These are phyloP conservation scores for Maudiozyma humilis DNA, from an alignment of 1,139 yeast genomes.

Conservation along the genomic window DNA sequence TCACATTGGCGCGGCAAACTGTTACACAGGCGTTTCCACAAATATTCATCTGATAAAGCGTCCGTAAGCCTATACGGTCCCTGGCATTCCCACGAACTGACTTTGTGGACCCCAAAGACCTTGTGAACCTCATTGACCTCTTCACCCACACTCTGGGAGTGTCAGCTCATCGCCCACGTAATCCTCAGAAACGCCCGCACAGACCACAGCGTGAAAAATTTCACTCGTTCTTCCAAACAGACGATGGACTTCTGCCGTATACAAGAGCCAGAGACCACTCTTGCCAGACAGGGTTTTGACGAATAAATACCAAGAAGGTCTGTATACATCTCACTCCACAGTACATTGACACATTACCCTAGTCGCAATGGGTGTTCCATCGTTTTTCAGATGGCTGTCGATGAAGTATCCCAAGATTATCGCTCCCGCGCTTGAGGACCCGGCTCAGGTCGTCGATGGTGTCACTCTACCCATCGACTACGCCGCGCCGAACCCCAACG, in stretches of 20 bases:
- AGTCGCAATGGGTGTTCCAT: constrained; percentile 71
- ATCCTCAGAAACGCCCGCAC: neutral
- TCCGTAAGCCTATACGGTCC: too few relatives aligned
- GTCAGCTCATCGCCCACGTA: neutral
- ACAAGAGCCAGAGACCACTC: neutral
- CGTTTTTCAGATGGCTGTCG: constrained; percentile 94
- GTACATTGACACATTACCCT: too few relatives aligned
- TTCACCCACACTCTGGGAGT: too few relatives aligned
- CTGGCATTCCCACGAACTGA: too few relatives aligned
- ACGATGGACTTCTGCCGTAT: neutral
- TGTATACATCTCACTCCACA: neutral
- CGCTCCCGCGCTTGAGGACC: constrained; percentile 80
- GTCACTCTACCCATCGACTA: constrained; percentile 58
- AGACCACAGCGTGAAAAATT: neutral
- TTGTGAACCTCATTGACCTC: too few relatives aligned
- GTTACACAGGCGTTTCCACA: too few relatives aligned
- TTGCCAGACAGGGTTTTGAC: neutral
- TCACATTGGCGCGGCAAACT: too few relatives aligned
- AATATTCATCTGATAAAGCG: too few relatives aligned
- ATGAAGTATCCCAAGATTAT: constrained; percentile 89
- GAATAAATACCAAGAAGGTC: neutral
- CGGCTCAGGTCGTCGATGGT: constrained; percentile 47
- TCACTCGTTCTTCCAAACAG: too few relatives aligned
- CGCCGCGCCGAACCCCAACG: constrained; percentile 81
- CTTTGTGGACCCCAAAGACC: too few relatives aligned